A percentile compares a stretch with the other conserved stretches of the same genome.
Evolutionary conservation across 2,329 filamentous ascomycete genomes (phyloP).

Genomic region (Pyrenophora teres): DNA sequence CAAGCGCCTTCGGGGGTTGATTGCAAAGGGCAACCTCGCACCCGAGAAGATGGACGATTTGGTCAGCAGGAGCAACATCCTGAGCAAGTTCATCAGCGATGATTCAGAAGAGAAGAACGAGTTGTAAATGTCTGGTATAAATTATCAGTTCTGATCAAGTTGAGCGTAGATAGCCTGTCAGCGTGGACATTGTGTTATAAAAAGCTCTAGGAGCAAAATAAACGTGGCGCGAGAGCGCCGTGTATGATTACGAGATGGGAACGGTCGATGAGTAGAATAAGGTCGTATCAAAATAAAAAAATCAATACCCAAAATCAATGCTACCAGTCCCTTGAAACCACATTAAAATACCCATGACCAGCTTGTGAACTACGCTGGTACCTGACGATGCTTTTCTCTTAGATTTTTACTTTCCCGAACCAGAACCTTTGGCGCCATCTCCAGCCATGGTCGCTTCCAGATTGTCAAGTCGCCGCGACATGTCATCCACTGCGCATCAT

Average conservation of each 20-base stretch:
- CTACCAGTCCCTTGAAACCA: neutral
- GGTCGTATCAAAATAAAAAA: neutral
- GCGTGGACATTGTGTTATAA: neutral
- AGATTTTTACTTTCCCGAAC: conserved; percentile 26
- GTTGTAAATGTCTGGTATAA: conserved; percentile 59
- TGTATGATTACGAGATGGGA: conserved; percentile 23
- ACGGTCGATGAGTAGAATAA: conserved; percentile 2
- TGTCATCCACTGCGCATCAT: conserved; percentile 77
- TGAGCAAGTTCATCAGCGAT: conserved; percentile 72
- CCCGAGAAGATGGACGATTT: conserved; percentile 88
- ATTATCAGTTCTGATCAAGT: neutral
- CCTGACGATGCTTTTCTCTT: neutral
- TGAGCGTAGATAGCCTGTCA: neutral
- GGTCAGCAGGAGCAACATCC: conserved; percentile 82
- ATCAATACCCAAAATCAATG: conserved; percentile 8
- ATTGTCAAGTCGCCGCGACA: conserved; percentile 83
- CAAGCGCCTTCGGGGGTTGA: conserved; percentile 74
- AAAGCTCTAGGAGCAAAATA: neutral
- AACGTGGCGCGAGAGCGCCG: conserved; percentile 7
- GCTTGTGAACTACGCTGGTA: neutral
- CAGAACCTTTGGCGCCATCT: conserved; percentile 45
- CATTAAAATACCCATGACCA: neutral
- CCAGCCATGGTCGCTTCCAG: conserved; percentile 74
- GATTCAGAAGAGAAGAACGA: conserved; percentile 68
- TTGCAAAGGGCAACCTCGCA: conserved; percentile 84